Percentiles rank a stretch among this genome's conserved stretches.
These are phyloP conservation scores for Iberis amara DNA, from an alignment of 441 rosid genomes.

Conservation along the genomic window DNA sequence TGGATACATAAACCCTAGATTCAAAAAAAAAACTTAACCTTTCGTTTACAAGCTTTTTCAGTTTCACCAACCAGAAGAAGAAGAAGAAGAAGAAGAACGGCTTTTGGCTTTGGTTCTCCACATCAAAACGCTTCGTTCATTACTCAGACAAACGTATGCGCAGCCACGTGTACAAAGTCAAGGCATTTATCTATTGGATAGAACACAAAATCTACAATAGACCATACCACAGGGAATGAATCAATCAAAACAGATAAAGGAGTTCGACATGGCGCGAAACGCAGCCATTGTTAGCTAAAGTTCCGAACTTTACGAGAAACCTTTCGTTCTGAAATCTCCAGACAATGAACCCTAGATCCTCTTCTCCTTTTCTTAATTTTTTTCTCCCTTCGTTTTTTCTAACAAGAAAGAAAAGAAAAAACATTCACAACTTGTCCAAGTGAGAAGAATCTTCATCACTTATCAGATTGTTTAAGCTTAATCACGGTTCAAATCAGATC, in stretches of 20 bases:
- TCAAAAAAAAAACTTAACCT: background rate
- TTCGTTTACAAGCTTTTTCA: constrained; percentile 6
- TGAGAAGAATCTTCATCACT: too few species aligned
- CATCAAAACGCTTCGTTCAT: background rate
- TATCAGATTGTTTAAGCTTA: too few species aligned
- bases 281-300: constrained; percentile 26
- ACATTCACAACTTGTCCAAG: constrained; percentile 10
- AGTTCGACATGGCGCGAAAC: constrained; percentile 32
- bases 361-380: constrained; percentile 8
- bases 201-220: background rate
- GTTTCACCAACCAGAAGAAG: constrained; percentile 1
- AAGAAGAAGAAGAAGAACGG: background rate
- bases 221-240: background rate
- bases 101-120: too few species aligned
- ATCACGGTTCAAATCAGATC: too few species aligned
- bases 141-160: too few species aligned
- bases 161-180: background rate
- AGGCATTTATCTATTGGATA: background rate
- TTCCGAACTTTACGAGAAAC: constrained; percentile 32
- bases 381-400: constrained; percentile 13
- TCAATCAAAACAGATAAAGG: background rate
- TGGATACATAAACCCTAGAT: constrained; percentile 2
- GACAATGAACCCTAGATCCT: constrained; percentile 32
- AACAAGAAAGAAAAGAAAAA: background rate
- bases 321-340: constrained; percentile 19